Conservation (phyloP, 805 yeast species). For the Wickerhamiella musiphila region DNA sequence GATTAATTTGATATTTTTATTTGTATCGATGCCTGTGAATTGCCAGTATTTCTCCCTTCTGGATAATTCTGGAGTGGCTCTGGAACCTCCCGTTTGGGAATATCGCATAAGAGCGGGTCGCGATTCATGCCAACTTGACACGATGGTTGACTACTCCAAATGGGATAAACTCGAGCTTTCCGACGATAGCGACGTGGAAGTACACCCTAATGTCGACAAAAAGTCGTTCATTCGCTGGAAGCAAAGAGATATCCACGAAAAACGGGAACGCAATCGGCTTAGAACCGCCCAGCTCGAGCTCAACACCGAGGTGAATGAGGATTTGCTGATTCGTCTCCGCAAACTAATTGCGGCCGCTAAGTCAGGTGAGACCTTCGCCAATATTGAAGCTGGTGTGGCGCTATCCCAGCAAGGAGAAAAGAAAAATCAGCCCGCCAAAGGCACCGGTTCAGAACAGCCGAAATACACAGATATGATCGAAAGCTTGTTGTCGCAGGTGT, state of each 20-base stretch:
- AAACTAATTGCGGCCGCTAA: conserved; percentile 31
- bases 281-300: conserved; percentile 62
- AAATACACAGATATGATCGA: conserved; percentile 86
- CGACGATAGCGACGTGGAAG: conserved; percentile 93
- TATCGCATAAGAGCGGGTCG: no score
- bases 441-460: conserved; percentile 20
- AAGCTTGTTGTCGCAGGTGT: conserved; percentile 66
- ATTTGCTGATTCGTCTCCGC: conserved; percentile 59
- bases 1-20: no score
- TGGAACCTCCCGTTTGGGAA: no score
- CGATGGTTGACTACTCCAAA: conserved; percentile 73
- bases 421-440: conserved; percentile 17
- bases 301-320: conserved; percentile 66
- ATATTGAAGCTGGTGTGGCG: conserved; percentile 14
- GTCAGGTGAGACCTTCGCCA: conserved; percentile 17
- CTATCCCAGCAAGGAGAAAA: conserved; percentile 14
- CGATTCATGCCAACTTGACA: no score
- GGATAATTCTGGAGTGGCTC: no score
- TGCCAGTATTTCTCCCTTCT: no score
- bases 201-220: conserved; percentile 96
- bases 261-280: conserved; percentile 61
- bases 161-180: conserved; percentile 95
- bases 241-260: conserved; percentile 92
- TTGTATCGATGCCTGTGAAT: no score
- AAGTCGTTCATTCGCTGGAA: conserved; percentile 86